phyloP scores from a whole-genome alignment of 2,329 filamentous ascomycete genomes.

The Colletotrichum spinosum region DNA sequence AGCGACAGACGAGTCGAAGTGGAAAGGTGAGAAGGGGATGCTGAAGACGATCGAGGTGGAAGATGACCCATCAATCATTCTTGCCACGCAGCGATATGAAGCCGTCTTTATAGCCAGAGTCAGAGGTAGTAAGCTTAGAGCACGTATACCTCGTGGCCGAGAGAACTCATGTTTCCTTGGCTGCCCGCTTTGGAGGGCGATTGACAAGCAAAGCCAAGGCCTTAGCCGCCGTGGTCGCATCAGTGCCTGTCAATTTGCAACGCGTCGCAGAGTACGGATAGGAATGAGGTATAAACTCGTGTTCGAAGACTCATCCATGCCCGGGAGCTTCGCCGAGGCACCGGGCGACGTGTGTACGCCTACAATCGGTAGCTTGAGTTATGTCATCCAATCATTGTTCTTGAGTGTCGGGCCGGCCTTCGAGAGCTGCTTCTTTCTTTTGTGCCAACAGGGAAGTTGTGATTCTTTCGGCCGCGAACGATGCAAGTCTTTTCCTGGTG shows the following conservation, averaged over 20 bases:
- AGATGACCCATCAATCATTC: background rate
- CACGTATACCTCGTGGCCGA: background rate
- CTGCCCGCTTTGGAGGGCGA: background rate
- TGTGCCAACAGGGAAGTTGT: constrained; percentile 11
- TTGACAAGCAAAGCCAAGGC: constrained; percentile 16
- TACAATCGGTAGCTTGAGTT: background rate
- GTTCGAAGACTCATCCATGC: background rate
- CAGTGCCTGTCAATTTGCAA: constrained; percentile 11
- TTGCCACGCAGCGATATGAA: no score
- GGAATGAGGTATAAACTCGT: background rate
- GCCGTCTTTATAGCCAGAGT: no score
- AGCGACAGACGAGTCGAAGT: constrained; percentile 7
- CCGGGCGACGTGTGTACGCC: constrained; percentile 11
- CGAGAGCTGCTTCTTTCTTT: background rate
- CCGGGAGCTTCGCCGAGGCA: constrained; percentile 10
- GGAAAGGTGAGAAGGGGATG: constrained; percentile 3
- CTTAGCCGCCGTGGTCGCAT: constrained; percentile 18
- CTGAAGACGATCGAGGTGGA: background rate
- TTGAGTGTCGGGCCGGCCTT: background rate
- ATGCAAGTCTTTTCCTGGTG: constrained; percentile 15
- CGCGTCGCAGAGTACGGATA: constrained; percentile 12
- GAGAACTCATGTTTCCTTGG: background rate
- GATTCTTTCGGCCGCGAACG: background rate
- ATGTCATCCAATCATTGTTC: constrained; percentile 16
- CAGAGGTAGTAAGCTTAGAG: no score